A percentile compares a stretch with the other conserved stretches of the same genome.
Evolutionary conservation across 345 rosid species (phyloP).

Genomic region (Dimocarpus longan): DNA sequence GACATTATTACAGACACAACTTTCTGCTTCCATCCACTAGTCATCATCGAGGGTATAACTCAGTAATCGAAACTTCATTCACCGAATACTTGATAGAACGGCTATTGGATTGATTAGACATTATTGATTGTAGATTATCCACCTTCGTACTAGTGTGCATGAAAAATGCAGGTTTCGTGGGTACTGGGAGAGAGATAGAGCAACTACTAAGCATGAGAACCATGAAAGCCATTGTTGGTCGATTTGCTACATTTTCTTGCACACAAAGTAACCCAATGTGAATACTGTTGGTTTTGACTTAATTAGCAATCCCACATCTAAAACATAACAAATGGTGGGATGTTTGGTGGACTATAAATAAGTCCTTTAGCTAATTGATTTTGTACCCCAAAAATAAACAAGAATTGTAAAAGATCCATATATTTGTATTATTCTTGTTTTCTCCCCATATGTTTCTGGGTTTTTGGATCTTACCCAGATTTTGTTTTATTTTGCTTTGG

Average conservation of each 20-base stretch:
- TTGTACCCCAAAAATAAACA: too few relatives aligned
- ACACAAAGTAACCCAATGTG: slow-evolving; percentile 59
- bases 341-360: too few relatives aligned
- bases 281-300: too few relatives aligned
- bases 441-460: too few relatives aligned
- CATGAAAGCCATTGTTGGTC: slow-evolving; percentile 56
- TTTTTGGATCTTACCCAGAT: too few relatives aligned
- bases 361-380: too few relatives aligned
- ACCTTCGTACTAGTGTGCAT: slow-evolving; percentile 21
- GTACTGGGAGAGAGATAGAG: slow-evolving; percentile 43
- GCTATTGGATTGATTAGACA: background rate
- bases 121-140: slow-evolving; percentile 3
- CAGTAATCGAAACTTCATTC: slow-evolving; percentile 29
- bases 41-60: slow-evolving; percentile 18
- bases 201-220: slow-evolving; percentile 48
- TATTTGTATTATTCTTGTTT: too few relatives aligned
- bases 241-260: slow-evolving; percentile 43
- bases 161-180: slow-evolving; percentile 45
- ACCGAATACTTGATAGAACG: background rate
- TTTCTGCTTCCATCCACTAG: background rate
- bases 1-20: background rate
- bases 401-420: too few relatives aligned
- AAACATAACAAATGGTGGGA: too few relatives aligned
- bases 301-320: too few relatives aligned
- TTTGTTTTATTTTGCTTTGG: too few relatives aligned